Base-by-base conservation (phyloP, 345 rosid genomes). In the Salix caprea region DNA sequence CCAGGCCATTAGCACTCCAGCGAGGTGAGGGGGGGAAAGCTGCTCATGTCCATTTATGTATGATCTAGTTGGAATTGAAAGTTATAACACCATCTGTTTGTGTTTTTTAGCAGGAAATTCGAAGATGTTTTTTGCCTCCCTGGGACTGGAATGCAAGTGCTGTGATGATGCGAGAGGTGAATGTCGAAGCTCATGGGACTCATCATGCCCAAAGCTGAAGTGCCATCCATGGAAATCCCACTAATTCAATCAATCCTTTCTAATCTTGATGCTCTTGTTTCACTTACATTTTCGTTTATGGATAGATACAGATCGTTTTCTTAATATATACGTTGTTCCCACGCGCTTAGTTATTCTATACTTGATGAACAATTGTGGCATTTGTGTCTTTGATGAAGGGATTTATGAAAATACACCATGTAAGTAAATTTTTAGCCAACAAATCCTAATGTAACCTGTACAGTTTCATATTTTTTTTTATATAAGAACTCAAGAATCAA, bases 111-210 rank as follows among this genome's bases (percentile, higher is more conserved):
- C 73, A 85, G 90, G 79, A 39, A 48, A 81, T 78, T 26, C 81
- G 30, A 80, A 76, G 36, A 65, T 44, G 44, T 73, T 72, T 24
- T 78, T 77, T 61, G 85, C 67, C 39, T 74, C 74, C 32, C 66
- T 85, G 4, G 90, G 90, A 65, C 62, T 87, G 54, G 88, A 54
- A 16, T 85, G 90, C 87, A 78, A 80, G 77, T 87, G 90, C n/a
- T 87, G 90, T 28, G 84, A 87, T 78, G 87, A 84, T 26, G 83
- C 42, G n/a, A 67, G 65, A 23, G 88, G 77, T 48, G 83, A 82
- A 78, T 87, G 88, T 66, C 76, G 75, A 54, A 77, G 83, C 54
- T 60, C 77, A 39, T 81, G 86, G 88, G 77, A 83, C 34, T 79
- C 76, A 10, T 65, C 85, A 39, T 87, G 87, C 79, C 42, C 68